Evolutionary conservation across 768 basidiomycete species (phyloP).

Genomic region (Macrolepiota albuminosa): DNA sequence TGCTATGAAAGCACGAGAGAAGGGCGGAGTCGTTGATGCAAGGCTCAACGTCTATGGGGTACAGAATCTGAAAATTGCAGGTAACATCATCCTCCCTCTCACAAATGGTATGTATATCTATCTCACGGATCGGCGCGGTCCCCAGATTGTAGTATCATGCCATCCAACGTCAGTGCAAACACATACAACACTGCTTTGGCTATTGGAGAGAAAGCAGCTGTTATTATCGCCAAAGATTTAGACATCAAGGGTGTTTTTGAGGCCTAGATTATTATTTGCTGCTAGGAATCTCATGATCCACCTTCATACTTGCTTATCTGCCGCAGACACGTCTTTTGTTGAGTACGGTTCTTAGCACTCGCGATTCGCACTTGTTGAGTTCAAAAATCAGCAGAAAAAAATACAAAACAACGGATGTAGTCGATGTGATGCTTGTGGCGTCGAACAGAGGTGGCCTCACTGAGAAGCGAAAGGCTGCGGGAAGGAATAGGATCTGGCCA

Average conservation of each 20-base stretch:
- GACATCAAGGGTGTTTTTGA: slow-evolving; percentile 20
- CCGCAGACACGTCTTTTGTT: neutral
- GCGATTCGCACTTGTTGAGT: neutral
- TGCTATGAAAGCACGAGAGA: slow-evolving; percentile 56
- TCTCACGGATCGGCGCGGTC: neutral
- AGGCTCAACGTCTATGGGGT: slow-evolving; percentile 61
- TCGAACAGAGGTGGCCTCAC: neutral
- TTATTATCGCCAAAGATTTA: slow-evolving; percentile 52
- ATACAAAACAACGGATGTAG: neutral
- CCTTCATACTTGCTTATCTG: neutral
- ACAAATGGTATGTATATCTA: neutral
- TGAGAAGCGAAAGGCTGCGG: neutral
- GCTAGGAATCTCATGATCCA: neutral
- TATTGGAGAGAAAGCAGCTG: slow-evolving; percentile 59
- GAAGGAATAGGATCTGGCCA: too few relatives aligned
- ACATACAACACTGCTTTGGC: slow-evolving; percentile 38
- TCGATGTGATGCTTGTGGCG: neutral
- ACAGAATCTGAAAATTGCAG: slow-evolving; percentile 53
- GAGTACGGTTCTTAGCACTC: neutral
- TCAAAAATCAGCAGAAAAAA: neutral
- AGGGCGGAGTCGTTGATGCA: slow-evolving; percentile 58
- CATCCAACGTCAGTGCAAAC: slow-evolving; percentile 35
- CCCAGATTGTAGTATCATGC: slow-evolving; percentile 34
- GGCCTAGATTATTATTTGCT: neutral
- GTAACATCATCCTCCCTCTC: slow-evolving; percentile 17